phyloP scores from a whole-genome alignment of 2,329 filamentous ascomycete genomes.

The Sclerotinia spermophila region DNA sequence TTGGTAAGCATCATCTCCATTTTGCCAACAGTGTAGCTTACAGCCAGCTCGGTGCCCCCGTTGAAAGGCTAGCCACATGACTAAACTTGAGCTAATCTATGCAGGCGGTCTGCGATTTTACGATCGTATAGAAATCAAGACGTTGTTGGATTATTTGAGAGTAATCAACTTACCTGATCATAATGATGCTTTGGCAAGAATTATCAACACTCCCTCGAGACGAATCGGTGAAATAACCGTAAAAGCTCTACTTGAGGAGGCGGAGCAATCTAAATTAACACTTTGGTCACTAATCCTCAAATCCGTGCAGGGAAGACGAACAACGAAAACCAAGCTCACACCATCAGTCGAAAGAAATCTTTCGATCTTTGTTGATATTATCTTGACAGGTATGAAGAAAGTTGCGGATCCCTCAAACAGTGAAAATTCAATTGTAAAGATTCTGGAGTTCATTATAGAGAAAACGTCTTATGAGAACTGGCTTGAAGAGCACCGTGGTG shows the following conservation, averaged over 20 bases:
- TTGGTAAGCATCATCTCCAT: conserved; percentile 49
- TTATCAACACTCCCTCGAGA: conserved; percentile 80
- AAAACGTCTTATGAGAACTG: conserved; percentile 72
- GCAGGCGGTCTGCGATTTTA: conserved; percentile 77
- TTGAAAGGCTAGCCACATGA: no score
- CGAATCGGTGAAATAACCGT: conserved; percentile 78
- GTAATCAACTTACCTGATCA: conserved; percentile 81
- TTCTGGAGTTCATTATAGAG: conserved; percentile 53
- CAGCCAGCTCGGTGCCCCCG: background rate
- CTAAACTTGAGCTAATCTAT: conserved; percentile 21
- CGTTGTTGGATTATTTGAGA: conserved; percentile 81
- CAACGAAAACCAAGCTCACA: conserved; percentile 51
- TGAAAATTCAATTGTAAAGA: conserved; percentile 34
- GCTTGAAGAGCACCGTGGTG: conserved; percentile 64
- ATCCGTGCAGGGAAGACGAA: conserved; percentile 49
- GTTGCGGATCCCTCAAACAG: conserved; percentile 38
- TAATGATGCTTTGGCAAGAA: conserved; percentile 77
- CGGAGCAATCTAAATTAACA: conserved; percentile 63
- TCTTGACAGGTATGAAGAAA: conserved; percentile 54
- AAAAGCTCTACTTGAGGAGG: conserved; percentile 70
- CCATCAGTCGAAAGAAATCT: conserved; percentile 55
- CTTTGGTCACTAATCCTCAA: conserved; percentile 73
- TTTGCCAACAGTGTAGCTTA: background rate
- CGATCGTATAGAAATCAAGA: conserved; percentile 83
- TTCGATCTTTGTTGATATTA: conserved; percentile 54